Evolutionary conservation across 2,329 filamentous ascomycete genomes (phyloP), one percentile per base, ranked within the genome.

Genomic region (Teratosphaeria destructans): DNA sequence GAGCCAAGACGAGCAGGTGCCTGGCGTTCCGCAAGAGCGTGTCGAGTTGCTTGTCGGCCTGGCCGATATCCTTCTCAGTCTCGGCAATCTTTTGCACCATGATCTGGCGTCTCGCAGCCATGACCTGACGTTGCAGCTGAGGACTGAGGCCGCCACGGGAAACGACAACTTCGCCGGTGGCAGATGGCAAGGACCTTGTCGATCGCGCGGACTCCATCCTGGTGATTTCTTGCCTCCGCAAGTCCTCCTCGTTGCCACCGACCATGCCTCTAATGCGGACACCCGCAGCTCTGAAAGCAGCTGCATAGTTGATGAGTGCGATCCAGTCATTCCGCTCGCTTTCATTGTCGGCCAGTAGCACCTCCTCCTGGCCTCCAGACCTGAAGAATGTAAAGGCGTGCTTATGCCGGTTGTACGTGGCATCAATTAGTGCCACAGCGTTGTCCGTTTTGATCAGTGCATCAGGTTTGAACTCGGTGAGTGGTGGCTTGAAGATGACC

Each of bases 241-340:
- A 53, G 39, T 71, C 68, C 70, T 95, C 90, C 67, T 95, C 94
- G 66, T 87, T 86, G 5, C 87, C 88, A 12, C 89, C 91, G 57
- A 94, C 82, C 59, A 96, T 87, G 26, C 91, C 92, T 66, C 93
- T 84, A 80, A 96, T 95, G 52, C 90, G 84, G 5, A 97, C 90
- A 12, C 93, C 92, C 5, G 92, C 90, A 0, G 91, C 95, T 66
- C 90, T 84, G 73, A 97, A 97, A 0, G 94, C 90, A 8, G 94
- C 92, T 37, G 93, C 93, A 71, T 97, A 97, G 72, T 99, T 99
- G 61, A 99, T 82, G 69, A 96, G 94, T 7, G 89, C 89, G 32
- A 99, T 79, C 94, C 94, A 99, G 71, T 99, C 94, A 68, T 96
- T 95, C 81, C 95, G 86, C 68, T 99, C 94, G 1, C 84, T 79